Percentiles rank a stretch among this genome's conserved stretches.
These are phyloP conservation scores for Priceomyces fermenticarens DNA, from an alignment of 805 yeast genomes.

Conservation along the genomic window DNA sequence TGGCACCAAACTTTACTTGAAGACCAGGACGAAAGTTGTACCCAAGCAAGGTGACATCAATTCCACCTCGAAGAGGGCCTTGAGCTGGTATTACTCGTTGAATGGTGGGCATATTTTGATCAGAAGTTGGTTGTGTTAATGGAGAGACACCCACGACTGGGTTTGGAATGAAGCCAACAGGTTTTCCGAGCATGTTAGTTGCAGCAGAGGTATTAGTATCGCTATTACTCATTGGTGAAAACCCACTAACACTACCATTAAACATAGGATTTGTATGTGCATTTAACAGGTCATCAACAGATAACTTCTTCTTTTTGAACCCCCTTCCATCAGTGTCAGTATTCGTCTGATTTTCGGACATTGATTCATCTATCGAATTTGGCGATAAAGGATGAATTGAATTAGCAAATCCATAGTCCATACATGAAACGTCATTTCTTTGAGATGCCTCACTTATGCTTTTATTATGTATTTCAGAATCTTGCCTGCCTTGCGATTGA, in stretches of 20 bases:
- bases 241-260: conserved; percentile 36
- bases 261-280: conserved; percentile 35
- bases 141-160: conserved; percentile 7
- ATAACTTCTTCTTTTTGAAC: conserved; percentile 47
- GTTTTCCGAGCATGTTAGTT: conserved; percentile 9
- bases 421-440: conserved; percentile 17
- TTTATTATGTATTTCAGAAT: conserved; percentile 4
- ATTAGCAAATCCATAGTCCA: conserved; percentile 6
- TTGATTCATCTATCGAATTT: conserved; percentile 59
- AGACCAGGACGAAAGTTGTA: conserved; percentile 81
- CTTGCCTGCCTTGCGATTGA: conserved; percentile 7
- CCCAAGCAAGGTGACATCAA: conserved; percentile 90
- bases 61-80: conserved; percentile 95
- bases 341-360: conserved; percentile 49
- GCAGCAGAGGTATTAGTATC: conserved; percentile 37
- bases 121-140: conserved; percentile 3
- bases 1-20: conserved; percentile 81
- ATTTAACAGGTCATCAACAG: conserved; percentile 43
- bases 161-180: conserved; percentile 3
- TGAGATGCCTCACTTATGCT: conserved; percentile 12
- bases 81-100: conserved; percentile 92
- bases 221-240: conserved; percentile 45
- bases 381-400: conserved; percentile 51
- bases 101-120: conserved; percentile 49
- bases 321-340: conserved; percentile 37